These are phyloP conservation scores for Hypoxylon fuscum DNA, from an alignment of 495 filamentous ascomycete genomes.

Conservation along the genomic window DNA sequence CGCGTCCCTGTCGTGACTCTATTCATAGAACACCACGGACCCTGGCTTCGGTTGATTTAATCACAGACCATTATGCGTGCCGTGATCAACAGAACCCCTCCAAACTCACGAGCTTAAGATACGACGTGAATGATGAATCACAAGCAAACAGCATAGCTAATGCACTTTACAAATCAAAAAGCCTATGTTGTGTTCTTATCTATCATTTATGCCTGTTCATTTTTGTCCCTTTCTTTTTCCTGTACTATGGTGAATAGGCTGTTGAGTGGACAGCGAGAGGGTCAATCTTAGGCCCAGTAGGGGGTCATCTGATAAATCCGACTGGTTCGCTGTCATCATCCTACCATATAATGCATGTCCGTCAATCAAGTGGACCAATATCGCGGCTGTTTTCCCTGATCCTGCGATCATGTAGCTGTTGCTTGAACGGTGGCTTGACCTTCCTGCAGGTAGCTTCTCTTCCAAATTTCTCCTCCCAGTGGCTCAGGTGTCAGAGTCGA, in stretches of 20 bases:
- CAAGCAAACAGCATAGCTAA: background rate
- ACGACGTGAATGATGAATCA: background rate
- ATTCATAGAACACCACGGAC: constrained; percentile 38
- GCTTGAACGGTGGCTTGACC: constrained; percentile 12
- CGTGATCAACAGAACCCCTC: constrained; percentile 17
- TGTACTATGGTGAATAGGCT: constrained; percentile 1
- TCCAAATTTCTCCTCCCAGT: constrained; percentile 17
- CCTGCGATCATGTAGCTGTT: constrained; percentile 20
- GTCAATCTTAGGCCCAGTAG: constrained; percentile 20
- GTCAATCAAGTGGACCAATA: constrained; percentile 26
- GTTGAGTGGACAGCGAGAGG: constrained; percentile 14
- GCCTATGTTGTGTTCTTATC: background rate
- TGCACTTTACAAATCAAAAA: background rate
- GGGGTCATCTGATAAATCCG: constrained; percentile 32
- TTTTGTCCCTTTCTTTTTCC: constrained; percentile 3
- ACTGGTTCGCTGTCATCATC: constrained; percentile 23
- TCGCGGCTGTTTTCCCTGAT: constrained; percentile 11
- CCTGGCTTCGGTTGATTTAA: constrained; percentile 19
- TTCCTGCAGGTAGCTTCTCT: constrained; percentile 29
- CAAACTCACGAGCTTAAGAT: constrained; percentile 5
- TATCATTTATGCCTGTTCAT: background rate
- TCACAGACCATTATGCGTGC: constrained; percentile 34
- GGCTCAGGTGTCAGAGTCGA: constrained; percentile 29
- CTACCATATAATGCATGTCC: constrained; percentile 23
- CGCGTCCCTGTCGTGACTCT: constrained; percentile 30